Conservation (phyloP, 164 flowering plant species). For the Chimonanthus praecox region DNA sequence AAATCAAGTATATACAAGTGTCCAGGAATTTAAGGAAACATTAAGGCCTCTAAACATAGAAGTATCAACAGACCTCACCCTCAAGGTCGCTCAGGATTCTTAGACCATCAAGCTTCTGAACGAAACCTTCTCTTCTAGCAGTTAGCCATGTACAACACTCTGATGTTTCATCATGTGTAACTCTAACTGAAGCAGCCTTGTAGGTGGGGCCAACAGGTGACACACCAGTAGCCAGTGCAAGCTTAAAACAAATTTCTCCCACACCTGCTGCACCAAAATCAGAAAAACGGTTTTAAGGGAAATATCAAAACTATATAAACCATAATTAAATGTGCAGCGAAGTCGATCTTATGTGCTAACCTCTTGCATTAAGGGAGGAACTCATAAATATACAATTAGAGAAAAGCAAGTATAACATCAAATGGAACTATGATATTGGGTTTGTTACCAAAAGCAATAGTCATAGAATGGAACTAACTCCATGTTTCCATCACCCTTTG, state of each 20-base stretch:
- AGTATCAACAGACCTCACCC: constrained; percentile 34
- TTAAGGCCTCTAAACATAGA: background rate
- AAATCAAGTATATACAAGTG: no score
- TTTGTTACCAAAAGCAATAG: no score
- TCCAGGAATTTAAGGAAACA: no score
- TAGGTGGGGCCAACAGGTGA: constrained; percentile 47
- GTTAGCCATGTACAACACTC: constrained; percentile 55
- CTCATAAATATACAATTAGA: no score
- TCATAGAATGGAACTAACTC: no score
- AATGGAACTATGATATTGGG: no score
- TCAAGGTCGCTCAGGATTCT: constrained; percentile 41
- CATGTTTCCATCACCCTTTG: no score
- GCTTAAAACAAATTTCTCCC: constrained; percentile 52
- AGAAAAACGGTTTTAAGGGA: background rate
- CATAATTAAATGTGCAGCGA: no score
- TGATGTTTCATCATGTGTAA: background rate
- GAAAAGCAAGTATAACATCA: no score
- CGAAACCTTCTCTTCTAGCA: constrained; percentile 52
- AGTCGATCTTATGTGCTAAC: no score
- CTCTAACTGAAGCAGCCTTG: constrained; percentile 59
- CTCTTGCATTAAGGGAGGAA: no score
- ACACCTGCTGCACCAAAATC: constrained; percentile 27
- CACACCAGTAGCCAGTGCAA: constrained; percentile 47
- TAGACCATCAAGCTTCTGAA: constrained; percentile 53
- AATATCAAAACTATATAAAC: no score